A percentile compares a stretch with the other conserved stretches of the same genome.
Conservation (phyloP, 768 basidiomycete species). For the Rhodosporidiobolus sp. region DNA sequence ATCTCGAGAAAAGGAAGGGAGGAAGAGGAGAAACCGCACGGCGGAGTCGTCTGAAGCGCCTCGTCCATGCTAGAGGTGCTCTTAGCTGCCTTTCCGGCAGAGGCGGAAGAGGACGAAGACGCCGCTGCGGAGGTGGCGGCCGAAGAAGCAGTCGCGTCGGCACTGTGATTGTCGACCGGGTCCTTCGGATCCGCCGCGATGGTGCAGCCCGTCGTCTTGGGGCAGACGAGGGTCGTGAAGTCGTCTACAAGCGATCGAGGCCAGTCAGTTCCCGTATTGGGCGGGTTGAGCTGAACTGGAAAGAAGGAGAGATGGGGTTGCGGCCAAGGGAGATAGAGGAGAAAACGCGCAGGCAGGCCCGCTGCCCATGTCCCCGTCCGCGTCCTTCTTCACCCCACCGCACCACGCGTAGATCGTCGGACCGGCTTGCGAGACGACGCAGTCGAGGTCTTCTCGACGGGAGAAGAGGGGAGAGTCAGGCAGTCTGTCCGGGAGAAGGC, state of each 20-base stretch:
- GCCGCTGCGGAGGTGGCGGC: too few relatives aligned
- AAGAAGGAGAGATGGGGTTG: not conserved
- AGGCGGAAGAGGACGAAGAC: too few relatives aligned
- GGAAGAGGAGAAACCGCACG: too few relatives aligned
- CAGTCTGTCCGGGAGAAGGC: too few relatives aligned
- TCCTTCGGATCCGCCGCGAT: not conserved
- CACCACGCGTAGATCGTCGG: slow-evolving; percentile 8
- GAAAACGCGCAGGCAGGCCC: not conserved
- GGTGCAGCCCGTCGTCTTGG: not conserved
- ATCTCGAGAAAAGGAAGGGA: too few relatives aligned
- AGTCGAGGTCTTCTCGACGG: not conserved
- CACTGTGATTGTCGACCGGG: not conserved
- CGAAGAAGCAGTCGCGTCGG: too few relatives aligned
- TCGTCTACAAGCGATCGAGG: not conserved
- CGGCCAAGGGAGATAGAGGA: not conserved
- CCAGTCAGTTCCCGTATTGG: not conserved
- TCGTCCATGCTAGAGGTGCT: too few relatives aligned
- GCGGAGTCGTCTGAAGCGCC: too few relatives aligned
- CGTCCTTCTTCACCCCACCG: not conserved
- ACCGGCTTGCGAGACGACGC: slow-evolving; percentile 5
- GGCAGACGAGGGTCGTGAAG: slow-evolving; percentile 1
- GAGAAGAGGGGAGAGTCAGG: not conserved
- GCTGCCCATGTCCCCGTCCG: not conserved
- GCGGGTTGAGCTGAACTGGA: not conserved
- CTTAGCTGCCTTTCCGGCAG: too few relatives aligned